These are phyloP conservation scores for Hypoxylon lenormandii DNA, from an alignment of 495 filamentous ascomycete genomes.

Conservation along the genomic window DNA sequence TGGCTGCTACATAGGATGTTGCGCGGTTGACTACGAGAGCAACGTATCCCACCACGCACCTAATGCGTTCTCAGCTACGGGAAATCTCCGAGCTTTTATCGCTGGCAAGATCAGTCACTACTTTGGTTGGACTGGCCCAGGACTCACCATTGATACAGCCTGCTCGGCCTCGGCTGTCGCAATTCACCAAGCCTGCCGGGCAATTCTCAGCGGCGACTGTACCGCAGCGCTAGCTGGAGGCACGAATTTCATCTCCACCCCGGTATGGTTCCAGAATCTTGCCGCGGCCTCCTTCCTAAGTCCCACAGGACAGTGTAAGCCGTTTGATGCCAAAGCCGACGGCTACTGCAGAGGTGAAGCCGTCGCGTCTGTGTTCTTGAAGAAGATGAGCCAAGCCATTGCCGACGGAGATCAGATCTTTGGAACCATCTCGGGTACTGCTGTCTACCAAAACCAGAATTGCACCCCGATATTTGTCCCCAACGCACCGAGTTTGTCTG, in stretches of 20 bases:
- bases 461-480: conserved; percentile 53
- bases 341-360: conserved; percentile 72
- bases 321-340: conserved; percentile 61
- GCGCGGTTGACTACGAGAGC: conserved; percentile 41
- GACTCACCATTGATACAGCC: conserved; percentile 66
- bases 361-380: conserved; percentile 62
- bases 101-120: conserved; percentile 54
- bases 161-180: conserved; percentile 66
- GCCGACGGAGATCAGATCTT: conserved; percentile 61
- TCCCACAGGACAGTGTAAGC: conserved; percentile 47
- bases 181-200: conserved; percentile 58
- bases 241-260: conserved; percentile 36
- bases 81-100: conserved; percentile 35
- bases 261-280: conserved; percentile 53
- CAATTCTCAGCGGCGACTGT: conserved; percentile 57
- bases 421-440: conserved; percentile 62
- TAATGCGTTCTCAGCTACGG: conserved; percentile 35
- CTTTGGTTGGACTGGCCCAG: conserved; percentile 66
- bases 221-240: conserved; percentile 58
- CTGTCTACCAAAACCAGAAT: conserved; percentile 59
- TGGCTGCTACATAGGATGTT: conserved; percentile 49
- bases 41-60: conserved; percentile 40
- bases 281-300: conserved; percentile 52
- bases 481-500: conserved; percentile 35
- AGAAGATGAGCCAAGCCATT: conserved; percentile 60